Evolutionary conservation across 768 basidiomycete species (phyloP), one percentile per base, ranked within the genome.

Genomic region (Neoboletus brunneissimus): DNA sequence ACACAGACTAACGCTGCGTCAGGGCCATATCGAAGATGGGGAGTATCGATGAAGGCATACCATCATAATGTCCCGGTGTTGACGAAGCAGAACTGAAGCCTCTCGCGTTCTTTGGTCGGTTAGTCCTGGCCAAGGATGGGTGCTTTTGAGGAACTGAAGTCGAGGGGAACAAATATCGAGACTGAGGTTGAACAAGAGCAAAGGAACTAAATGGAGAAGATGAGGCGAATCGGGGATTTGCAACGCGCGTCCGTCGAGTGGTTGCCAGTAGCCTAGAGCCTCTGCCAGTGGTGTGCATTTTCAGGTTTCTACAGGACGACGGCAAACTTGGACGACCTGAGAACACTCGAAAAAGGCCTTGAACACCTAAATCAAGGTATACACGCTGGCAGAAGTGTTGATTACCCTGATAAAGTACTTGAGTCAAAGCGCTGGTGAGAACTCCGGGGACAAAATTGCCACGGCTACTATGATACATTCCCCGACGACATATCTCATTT

Each of bases 1-100:
- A 96, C 79, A 63, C 91, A 91, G 0, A 94, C 91, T 83, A 22
- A 22, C 76, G 75, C 9, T 75, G 59, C 18, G 69, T 79, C 48
- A 73, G 74, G n/a, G 60, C 77, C 16, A 15, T 11, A 27, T 9
- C 77, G 75, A 53, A 29, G 37, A 5, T 55, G n/a, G 9, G 58
- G 29, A 56, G n/a, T 40, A 45, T 27, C 20, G 10, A 44, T 35
- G 2, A 0, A 48, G 18, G 10, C 59, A 46, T 53, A 71, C 69
- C 69, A 48, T 73, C 69, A 12, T 71, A 72, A 0, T 42, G 42
- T 29, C 55, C 54, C 47, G 2, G 55, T 29, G n/a, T 25, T 1
- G 46, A 27, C 16, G 44, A 44, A n/a, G 41, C 38, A 34, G 48
- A 27, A 2, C 51, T 45, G 31, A 58, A 53, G 16, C 35, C 23